These are phyloP conservation scores for Tricholoma flavovirens DNA, from an alignment of 768 basidiomycete species.

Conservation along the genomic window DNA sequence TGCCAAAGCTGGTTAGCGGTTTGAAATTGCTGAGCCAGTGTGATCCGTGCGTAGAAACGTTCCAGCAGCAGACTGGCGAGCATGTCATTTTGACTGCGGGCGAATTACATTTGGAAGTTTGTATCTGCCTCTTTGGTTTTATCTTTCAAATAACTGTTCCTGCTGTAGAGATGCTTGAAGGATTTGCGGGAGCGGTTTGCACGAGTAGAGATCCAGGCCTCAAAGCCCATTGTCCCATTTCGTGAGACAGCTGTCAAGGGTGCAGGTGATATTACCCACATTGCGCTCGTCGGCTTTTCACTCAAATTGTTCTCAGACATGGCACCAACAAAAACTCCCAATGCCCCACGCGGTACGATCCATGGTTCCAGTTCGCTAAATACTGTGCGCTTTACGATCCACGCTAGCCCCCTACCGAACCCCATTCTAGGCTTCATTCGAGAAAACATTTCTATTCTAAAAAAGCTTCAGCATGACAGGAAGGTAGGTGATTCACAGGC, in stretches of 20 bases:
- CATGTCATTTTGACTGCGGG: constrained; percentile 96
- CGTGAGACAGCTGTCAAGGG: constrained; percentile 88
- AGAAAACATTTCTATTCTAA: constrained; percentile 61
- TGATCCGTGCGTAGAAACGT: constrained; percentile 95
- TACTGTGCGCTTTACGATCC: constrained; percentile 75
- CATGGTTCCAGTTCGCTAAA: constrained; percentile 61
- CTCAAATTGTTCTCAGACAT: constrained; percentile 55
- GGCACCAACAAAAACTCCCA: constrained; percentile 72
- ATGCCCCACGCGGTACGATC: constrained; percentile 72
- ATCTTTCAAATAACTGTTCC: not conserved
- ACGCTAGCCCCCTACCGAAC: constrained; percentile 77
- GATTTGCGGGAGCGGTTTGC: constrained; percentile 97
- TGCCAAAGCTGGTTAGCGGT: constrained; percentile 84
- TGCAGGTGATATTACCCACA: constrained; percentile 40
- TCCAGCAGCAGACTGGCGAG: constrained; percentile 96
- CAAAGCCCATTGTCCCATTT: constrained; percentile 96
- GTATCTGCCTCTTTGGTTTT: constrained; percentile 8
- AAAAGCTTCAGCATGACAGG: constrained; percentile 49
- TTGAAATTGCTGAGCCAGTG: constrained; percentile 87
- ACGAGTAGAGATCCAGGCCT: constrained; percentile 85
- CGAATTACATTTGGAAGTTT: constrained; percentile 90
- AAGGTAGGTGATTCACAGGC: constrained; percentile 23
- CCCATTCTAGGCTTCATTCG: constrained; percentile 69
- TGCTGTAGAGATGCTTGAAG: constrained; percentile 80
- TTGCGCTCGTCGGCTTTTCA: not conserved